Conservation (phyloP, 2,329 filamentous ascomycete species). For the Colletotrichum falcatum region DNA sequence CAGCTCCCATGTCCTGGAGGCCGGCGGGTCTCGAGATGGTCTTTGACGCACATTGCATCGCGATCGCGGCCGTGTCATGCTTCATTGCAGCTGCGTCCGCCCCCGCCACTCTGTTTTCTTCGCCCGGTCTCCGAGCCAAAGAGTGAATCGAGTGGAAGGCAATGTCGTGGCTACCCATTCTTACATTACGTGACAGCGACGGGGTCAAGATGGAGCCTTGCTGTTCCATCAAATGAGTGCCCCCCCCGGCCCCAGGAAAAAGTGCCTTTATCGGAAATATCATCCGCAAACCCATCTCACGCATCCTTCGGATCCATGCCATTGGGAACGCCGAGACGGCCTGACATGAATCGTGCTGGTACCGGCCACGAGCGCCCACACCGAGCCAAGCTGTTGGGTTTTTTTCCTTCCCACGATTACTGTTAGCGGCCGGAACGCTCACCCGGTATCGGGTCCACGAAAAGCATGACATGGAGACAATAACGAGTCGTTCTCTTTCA, state of each 20-base stretch:
- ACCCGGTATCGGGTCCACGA: slow-evolving; percentile 7
- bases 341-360: slow-evolving; percentile 31
- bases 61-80: slow-evolving; percentile 20
- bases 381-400: slow-evolving; percentile 33
- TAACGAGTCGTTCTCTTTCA: neutral
- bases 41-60: slow-evolving; percentile 2
- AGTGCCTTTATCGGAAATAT: slow-evolving; percentile 36
- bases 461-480: neutral
- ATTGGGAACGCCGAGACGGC: slow-evolving; percentile 35
- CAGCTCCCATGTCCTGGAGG: neutral
- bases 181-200: slow-evolving; percentile 15
- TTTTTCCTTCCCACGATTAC: slow-evolving; percentile 5
- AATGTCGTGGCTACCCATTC: slow-evolving; percentile 8
- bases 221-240: slow-evolving; percentile 19
- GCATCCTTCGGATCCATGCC: slow-evolving; percentile 38
- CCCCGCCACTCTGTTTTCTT: neutral
- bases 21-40: neutral
- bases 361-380: slow-evolving; percentile 21
- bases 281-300: slow-evolving; percentile 29
- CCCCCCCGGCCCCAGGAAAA: slow-evolving; percentile 14
- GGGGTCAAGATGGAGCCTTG: neutral
- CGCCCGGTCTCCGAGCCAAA: neutral
- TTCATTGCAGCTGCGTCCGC: neutral
- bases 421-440: neutral
- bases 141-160: neutral